Base-by-base conservation (phyloP, 768 basidiomycete species). In the Coprinellus aureogranulatus region DNA sequence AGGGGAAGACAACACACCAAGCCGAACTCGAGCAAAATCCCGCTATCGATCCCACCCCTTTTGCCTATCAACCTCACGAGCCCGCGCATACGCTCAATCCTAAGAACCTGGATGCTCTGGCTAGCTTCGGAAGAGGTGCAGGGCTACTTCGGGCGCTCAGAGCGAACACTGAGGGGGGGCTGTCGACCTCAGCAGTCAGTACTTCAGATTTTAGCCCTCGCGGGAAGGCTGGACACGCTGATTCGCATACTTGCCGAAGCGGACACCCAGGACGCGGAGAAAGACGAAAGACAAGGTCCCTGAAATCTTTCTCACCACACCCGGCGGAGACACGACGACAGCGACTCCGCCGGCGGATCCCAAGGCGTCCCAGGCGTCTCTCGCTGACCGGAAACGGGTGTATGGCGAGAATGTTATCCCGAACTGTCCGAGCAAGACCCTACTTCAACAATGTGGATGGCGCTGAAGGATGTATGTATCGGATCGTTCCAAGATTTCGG, bases 401-500 rank as follows among this genome's bases (percentile, higher is more conserved):
- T 95, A 88, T 65, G 92, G 93, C 16, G 74, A 77, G 56, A 95
- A 96, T 66, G 65, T 87, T 6, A 74, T 94, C 0, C 93, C 94
- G 0, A 76, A 72, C 1, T 82, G 89, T n/a, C 73, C 79, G 23
- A 81, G 80, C 57, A 94, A 92, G 67, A 78, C 81, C 4, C 73
- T 96, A 42, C 75, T 92, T 25, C 76, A 78, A 59, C 77, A 26
- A 94, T 94, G 89, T 92, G 86, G 87, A 71, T 86, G 42, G 92
- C 94, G 1, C 72, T 93, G 65, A 89, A 92, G 70, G 94, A 96
- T 73, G 89, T 92, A 64, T 66, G 86, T 81, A 14, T 53, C 31
- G 97, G 97, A 20, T 75, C 98, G 27, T 97, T 97, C 72, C 90
- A 96, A 69, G 57, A 94, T 67, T 89, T 98, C 67, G 96, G 95